Conservation (phyloP, 768 basidiomycete genomes). For the Panaeolus papilionaceus region DNA sequence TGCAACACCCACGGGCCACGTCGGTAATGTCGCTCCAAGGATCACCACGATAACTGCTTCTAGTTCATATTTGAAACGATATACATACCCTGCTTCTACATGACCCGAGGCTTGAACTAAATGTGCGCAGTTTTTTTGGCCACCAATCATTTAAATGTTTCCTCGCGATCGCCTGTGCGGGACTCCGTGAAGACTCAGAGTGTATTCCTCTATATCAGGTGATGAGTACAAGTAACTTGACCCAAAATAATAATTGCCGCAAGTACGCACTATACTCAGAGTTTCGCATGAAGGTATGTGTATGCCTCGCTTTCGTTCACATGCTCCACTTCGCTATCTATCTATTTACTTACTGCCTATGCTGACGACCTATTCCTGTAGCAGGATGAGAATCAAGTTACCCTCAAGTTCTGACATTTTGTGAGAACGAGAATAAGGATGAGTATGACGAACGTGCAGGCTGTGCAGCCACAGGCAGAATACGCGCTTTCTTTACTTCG, state of each 20-base stretch:
- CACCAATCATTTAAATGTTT: neutral
- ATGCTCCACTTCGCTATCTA: neutral
- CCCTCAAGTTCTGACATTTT: neutral
- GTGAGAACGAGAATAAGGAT: neutral
- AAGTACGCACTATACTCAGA: neutral
- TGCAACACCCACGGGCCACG: neutral
- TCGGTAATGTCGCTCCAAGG: neutral
- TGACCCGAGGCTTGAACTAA: neutral
- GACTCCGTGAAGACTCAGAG: neutral
- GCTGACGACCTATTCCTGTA: neutral
- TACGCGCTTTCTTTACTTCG: constrained; percentile 2
- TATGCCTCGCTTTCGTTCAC: neutral
- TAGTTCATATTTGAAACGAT: neutral
- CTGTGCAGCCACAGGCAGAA: neutral
- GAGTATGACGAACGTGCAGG: neutral
- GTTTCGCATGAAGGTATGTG: constrained; percentile 1
- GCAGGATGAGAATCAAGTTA: neutral
- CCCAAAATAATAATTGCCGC: neutral
- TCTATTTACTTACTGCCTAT: neutral
- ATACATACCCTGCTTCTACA: neutral
- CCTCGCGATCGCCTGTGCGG: neutral
- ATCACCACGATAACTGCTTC: neutral
- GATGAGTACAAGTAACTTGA: neutral
- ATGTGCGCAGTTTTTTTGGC: neutral
- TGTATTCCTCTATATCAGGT: neutral